Evolutionary conservation across 352 stramenopile genomes (phyloP), one percentile per base, ranked within the genome.

Genomic region (Thalassiosira livingstoniorum): DNA sequence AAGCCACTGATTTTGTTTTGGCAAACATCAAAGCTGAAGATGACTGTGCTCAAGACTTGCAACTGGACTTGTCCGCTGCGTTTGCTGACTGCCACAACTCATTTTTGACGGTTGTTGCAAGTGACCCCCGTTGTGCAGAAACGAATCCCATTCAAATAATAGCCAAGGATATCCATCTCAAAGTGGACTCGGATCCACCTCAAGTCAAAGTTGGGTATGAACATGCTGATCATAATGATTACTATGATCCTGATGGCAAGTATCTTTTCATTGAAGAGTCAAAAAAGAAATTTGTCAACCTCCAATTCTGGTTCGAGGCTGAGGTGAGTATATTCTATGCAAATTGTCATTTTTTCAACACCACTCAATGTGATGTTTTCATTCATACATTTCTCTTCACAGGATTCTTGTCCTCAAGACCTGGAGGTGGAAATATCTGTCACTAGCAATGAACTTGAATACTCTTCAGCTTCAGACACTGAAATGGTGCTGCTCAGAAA

Each of bases 61-160:
- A 27, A 3, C 29, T 67, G 43, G 34, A 29, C n/a, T 13, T 67
- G 27, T 45, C 34, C 23, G 43, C 34, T 13, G 21, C 31, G 4
- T 15, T 23, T 21, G 18, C 2, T 3, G 29, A 29, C 15, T 67
- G 60, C 27, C 4, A 2, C 15, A 4, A 7, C 60, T 51, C 60
- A 15, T 10, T 45, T 27, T 67, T 67, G 31, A 67, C 60, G 4
- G 60, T 67, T n/a, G 51, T 35, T 51, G 60, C 25, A 10, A 67
- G 3, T 13, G 60, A 67, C 25, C 3, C 3, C 18, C 29, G 60
- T n/a, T 67, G 60, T 27, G 43, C 34, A 11, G 27, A 29, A n/a
- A 27, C 31, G 23, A 67, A 67, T 35, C 32, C 34, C 27, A 10
- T 67, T 4, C 60, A 67, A 27, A 25, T 15, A 25, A n/a, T 51